Percentiles rank a stretch among this genome's conserved stretches.
phyloP scores from a whole-genome alignment of 2,329 filamentous ascomycete species.

The Aureobasidium sp. region DNA sequence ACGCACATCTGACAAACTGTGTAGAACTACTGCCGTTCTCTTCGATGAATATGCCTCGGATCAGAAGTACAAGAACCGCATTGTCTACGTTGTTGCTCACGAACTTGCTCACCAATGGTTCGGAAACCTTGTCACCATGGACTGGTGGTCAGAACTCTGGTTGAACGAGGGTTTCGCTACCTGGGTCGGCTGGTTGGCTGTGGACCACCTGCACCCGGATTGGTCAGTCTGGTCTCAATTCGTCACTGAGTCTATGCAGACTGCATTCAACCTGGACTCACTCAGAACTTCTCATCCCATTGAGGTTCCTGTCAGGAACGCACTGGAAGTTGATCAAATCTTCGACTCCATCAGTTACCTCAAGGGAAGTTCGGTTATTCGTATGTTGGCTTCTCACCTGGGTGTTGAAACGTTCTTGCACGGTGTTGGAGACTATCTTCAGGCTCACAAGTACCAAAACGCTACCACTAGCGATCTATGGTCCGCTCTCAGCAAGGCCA shows the following conservation, averaged over 20 bases:
- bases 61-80: conserved; percentile 80
- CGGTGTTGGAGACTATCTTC: conserved; percentile 84
- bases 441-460: conserved; percentile 79
- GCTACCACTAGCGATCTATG: conserved; percentile 89
- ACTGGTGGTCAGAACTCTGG: conserved; percentile 68
- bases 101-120: conserved; percentile 97
- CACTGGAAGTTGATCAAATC: conserved; percentile 93
- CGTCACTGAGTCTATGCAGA: conserved; percentile 89
- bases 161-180: conserved; percentile 95
- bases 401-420: conserved; percentile 82
- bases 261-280: conserved; percentile 81
- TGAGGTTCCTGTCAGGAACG: conserved; percentile 88
- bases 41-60: conserved; percentile 92
- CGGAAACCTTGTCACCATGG: conserved; percentile 91
- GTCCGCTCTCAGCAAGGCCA: conserved; percentile 79
- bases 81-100: conserved; percentile 97
- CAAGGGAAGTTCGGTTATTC: conserved; percentile 92
- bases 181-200: conserved; percentile 93
- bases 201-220: conserved; percentile 87
- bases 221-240: conserved; percentile 99
- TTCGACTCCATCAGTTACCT: conserved; percentile 96
- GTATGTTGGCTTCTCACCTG: conserved; percentile 89
- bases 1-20: neutral
- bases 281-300: conserved; percentile 92
- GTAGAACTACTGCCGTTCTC: conserved; percentile 76